Evolutionary conservation across 148 eudicot species (phyloP).

Genomic region (Polygonum aviculare): DNA sequence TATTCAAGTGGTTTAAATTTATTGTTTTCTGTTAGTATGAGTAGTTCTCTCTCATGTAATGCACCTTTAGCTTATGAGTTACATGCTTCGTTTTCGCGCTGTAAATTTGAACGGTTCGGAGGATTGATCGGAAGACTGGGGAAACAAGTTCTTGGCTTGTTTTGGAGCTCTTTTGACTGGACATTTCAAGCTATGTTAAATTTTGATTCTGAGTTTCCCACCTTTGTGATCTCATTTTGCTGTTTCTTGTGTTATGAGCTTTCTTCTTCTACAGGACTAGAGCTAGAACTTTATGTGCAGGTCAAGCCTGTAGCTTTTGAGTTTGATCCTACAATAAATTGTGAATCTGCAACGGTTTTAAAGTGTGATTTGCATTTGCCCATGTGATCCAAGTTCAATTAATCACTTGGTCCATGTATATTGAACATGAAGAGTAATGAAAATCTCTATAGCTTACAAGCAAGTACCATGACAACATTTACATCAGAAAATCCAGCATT

Average conservation of each 20-base stretch:
- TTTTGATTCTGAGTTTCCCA: not conserved
- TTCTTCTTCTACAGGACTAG: too few relatives aligned
- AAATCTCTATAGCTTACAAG: too few relatives aligned
- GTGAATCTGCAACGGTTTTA: not conserved
- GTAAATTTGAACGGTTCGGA: conserved; percentile 22
- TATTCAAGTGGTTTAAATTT: conserved; percentile 8
- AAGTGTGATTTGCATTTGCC: not conserved
- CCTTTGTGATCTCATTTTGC: not conserved
- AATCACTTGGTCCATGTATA: too few relatives aligned
- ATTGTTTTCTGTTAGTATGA: not conserved
- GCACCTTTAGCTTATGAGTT: not conserved
- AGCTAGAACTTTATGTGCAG: too few relatives aligned
- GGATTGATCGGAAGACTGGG: not conserved
- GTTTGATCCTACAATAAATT: not conserved
- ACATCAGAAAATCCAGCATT: too few relatives aligned
- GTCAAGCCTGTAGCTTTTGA: not conserved
- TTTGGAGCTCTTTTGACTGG: conserved; percentile 29
- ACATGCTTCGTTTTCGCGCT: not conserved
- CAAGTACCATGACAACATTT: too few relatives aligned
- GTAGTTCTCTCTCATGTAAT: not conserved
- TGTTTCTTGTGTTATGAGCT: not conserved
- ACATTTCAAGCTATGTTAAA: not conserved
- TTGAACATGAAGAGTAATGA: too few relatives aligned
- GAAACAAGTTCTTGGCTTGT: conserved; percentile 15
- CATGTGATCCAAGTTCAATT: too few relatives aligned